A percentile compares a stretch with the other conserved stretches of the same genome.
Conservation (phyloP, 345 rosid genomes). For the Orychophragmus violaceus region DNA sequence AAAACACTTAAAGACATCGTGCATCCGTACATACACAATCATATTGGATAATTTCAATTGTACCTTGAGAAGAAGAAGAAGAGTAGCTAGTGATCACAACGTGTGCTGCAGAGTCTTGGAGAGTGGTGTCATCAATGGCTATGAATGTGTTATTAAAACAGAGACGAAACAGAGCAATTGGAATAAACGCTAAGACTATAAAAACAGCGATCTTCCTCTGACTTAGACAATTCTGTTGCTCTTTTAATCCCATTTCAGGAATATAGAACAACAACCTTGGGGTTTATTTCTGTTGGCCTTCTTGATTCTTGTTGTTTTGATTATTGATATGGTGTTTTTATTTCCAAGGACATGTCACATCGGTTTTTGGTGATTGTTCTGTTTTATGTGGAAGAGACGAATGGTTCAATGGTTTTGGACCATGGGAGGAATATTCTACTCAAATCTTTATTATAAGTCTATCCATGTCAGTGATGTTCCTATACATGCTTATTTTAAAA, state of each 20-base stretch:
- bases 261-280: not conserved
- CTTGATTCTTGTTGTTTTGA: not conserved
- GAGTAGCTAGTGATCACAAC: slow-evolving; percentile 13
- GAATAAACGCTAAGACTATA: slow-evolving; percentile 13
- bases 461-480: slow-evolving; percentile 10
- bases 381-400: slow-evolving; percentile 21
- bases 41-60: not conserved
- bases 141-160: slow-evolving; percentile 18
- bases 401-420: slow-evolving; percentile 29
- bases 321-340: slow-evolving; percentile 5
- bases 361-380: slow-evolving; percentile 17
- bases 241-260: slow-evolving; percentile 29
- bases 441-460: not conserved
- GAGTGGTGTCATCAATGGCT: slow-evolving; percentile 20
- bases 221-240: not conserved
- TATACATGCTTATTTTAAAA: not conserved
- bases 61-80: slow-evolving; percentile 29
- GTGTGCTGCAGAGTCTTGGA: slow-evolving; percentile 16
- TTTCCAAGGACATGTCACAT: slow-evolving; percentile 9
- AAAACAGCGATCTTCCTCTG: slow-evolving; percentile 22
- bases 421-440: not conserved
- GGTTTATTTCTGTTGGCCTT: not conserved
- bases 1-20: not conserved
- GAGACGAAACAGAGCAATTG: slow-evolving; percentile 28
- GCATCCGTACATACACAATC: not conserved